Evolutionary conservation across 768 basidiomycete genomes (phyloP).

Genomic region (Trametes meyenii): DNA sequence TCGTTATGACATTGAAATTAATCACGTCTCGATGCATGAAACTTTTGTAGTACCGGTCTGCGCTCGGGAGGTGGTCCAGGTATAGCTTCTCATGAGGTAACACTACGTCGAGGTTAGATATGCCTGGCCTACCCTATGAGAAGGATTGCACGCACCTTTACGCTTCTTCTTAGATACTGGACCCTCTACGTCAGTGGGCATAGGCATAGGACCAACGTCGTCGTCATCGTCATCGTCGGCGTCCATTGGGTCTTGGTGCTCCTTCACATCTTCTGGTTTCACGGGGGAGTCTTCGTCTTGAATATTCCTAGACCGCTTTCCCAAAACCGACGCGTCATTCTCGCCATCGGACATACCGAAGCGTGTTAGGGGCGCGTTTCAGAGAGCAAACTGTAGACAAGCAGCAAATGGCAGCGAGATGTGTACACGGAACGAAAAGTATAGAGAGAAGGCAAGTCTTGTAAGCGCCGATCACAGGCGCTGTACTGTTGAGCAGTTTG

Average conservation of each 20-base stretch:
- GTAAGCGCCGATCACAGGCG: too few relatives aligned
- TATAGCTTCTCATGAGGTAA: constrained; percentile 92
- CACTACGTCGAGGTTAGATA: constrained; percentile 49
- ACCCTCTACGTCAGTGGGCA: constrained; percentile 52
- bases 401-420: too few relatives aligned
- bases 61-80: constrained; percentile 87
- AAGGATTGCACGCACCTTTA: constrained; percentile 59
- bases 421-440: too few relatives aligned
- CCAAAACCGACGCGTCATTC: constrained; percentile 29
- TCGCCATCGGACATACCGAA: constrained; percentile 29
- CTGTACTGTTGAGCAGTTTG: too few relatives aligned
- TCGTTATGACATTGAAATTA: constrained; percentile 87
- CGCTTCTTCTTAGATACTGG: constrained; percentile 60
- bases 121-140: too few relatives aligned
- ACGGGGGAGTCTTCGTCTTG: constrained; percentile 11
- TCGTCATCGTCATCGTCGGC: constrained; percentile 64
- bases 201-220: constrained; percentile 89
- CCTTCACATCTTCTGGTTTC: constrained; percentile 20
- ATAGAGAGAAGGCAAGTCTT: neutral
- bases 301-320: constrained; percentile 30
- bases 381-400: neutral
- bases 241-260: constrained; percentile 26
- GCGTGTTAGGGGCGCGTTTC: neutral
- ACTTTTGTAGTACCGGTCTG: constrained; percentile 94
- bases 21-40: constrained; percentile 97